Evolutionary conservation across 1,284 basidiomycete genomes (phyloP).

Genomic region (Ustilago tritici): DNA sequence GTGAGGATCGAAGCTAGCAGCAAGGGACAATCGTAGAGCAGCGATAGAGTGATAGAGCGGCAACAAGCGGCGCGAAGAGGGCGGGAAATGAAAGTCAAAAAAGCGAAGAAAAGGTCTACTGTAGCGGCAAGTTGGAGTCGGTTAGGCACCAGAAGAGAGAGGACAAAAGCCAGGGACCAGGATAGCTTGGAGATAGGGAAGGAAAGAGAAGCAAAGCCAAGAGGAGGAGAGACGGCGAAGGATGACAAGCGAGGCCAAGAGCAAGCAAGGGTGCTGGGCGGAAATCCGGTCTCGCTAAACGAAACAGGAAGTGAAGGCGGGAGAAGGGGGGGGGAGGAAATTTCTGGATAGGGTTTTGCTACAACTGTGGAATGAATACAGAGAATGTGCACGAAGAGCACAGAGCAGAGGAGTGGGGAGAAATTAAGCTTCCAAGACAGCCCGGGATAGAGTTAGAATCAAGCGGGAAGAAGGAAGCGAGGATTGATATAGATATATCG

Average conservation of each 20-base stretch:
- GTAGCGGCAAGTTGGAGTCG: no score
- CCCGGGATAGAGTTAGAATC: not conserved
- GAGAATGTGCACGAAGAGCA: not conserved
- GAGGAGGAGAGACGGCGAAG: not conserved
- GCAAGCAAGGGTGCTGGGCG: conserved; percentile 20
- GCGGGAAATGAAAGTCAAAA: not conserved
- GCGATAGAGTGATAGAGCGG: not conserved
- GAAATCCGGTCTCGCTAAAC: conserved; percentile 25
- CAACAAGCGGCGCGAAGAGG: not conserved
- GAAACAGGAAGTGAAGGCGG: no score
- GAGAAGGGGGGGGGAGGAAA: not conserved
- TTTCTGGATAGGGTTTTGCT: conserved; percentile 17
- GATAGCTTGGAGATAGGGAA: not conserved
- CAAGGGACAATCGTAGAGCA: conserved; percentile 4
- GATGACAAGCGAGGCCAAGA: not conserved
- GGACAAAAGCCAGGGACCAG: not conserved
- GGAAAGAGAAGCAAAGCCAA: not conserved
- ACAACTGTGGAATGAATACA: not conserved
- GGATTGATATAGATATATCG: not conserved
- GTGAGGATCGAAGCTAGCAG: conserved; percentile 13
- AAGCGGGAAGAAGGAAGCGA: not conserved
- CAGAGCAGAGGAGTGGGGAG: not conserved
- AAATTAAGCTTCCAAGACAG: no score
- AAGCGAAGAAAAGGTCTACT: not conserved
- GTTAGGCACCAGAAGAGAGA: not conserved